These are phyloP conservation scores for Boletus rufocinnamomeus DNA, from an alignment of 768 basidiomycete genomes.

Conservation along the genomic window DNA sequence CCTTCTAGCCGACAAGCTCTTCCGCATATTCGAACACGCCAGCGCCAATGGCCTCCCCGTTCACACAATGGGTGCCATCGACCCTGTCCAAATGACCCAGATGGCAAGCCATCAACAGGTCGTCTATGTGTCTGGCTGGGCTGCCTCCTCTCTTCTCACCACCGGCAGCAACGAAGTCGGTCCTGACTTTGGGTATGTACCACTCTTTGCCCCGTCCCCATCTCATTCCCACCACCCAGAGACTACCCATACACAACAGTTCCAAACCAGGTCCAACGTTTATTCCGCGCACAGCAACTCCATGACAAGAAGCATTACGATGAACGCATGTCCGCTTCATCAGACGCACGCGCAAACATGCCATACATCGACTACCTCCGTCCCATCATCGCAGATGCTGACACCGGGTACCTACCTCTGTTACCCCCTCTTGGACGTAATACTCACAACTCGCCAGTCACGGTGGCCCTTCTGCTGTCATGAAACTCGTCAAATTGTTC, in stretches of 20 bases:
- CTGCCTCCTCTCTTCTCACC: slow-evolving; percentile 80
- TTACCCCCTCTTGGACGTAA: not conserved
- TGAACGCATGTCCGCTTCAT: slow-evolving; percentile 68
- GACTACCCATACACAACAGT: slow-evolving; percentile 98
- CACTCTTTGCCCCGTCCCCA: not conserved
- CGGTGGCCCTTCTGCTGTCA: slow-evolving; percentile 89
- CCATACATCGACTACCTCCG: slow-evolving; percentile 85
- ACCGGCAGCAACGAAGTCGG: slow-evolving; percentile 92
- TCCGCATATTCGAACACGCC: slow-evolving; percentile 60
- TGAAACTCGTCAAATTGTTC: slow-evolving; percentile 93
- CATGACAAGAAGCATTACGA: slow-evolving; percentile 95
- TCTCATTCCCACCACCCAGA: slow-evolving; percentile 38
- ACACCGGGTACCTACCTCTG: slow-evolving; percentile 70
- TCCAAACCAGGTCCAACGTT: slow-evolving; percentile 90
- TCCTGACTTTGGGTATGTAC: slow-evolving; percentile 76
- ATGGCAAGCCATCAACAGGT: slow-evolving; percentile 87
- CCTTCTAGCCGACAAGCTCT: slow-evolving; percentile 86
- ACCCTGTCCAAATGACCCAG: slow-evolving; percentile 94
- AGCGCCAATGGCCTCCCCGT: slow-evolving; percentile 67
- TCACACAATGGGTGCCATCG: slow-evolving; percentile 92
- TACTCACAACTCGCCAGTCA: slow-evolving; percentile 52
- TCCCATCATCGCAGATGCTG: slow-evolving; percentile 93
- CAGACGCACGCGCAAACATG: slow-evolving; percentile 66
- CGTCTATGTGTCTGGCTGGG: slow-evolving; percentile 94
- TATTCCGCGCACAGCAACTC: slow-evolving; percentile 89